Evolutionary conservation across 169 alveolate species (phyloP), one percentile per base, ranked within the genome.

Genomic region (Eimeria nieschulzi): DNA sequence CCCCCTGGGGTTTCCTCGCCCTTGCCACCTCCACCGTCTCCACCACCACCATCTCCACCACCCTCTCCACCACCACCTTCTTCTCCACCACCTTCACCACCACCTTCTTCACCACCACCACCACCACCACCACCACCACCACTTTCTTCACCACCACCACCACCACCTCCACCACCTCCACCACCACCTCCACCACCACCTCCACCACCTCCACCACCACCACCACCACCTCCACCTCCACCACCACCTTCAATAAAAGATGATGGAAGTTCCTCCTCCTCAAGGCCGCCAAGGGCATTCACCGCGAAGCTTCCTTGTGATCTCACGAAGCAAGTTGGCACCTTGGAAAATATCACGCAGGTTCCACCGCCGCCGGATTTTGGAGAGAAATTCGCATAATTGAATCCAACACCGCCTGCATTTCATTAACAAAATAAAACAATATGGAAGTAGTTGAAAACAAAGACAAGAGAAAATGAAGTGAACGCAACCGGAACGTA

Each of bases 81-180:
- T 12, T 25, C 23, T 0, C 39, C 83, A 10, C 64, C 59, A 9
- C 51, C 21, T 17, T 39, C 64, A 6, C 63, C 83, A 13, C 83
- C 83, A 9, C 83, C 83, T 73, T 19, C 59, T 17, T 51, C 83
- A 9, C 83, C 83, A 9, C 83, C 53, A 8, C 54, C 79, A 10
- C 55, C 17, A 2, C 26, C 83, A 9, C 61, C 55, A 7, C 46
- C 19, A 25, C 46, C 61, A 3, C 61, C 83, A 10, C 83, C 83
- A 7, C 83, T 61, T 73, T 17, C 55, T 53, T 23, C 79, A 10
- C 79, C 79, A 10, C 79, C 79, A 7, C 55, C 54, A 10, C 33
- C 17, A 6, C 39, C 83, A 10, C 64, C 59, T 33, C 33, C 21
- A 17, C 33, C 64, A 6, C 63, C 83, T 6, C 83, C 83, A 9